Base-by-base conservation (phyloP, 306 rosid genomes). In the Trifolium pratense region DNA sequence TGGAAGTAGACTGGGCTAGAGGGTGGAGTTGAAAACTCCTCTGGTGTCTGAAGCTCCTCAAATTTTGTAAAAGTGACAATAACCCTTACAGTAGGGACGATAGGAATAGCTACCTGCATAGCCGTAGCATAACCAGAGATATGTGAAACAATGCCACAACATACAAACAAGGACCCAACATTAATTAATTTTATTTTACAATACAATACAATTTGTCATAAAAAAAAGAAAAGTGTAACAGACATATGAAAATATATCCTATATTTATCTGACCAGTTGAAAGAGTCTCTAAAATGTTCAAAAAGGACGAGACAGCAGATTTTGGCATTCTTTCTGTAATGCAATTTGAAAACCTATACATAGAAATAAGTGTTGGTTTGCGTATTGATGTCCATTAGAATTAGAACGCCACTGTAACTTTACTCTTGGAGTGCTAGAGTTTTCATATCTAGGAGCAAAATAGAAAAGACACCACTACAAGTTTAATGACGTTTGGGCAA, bases 21-120 rank as follows among this genome's bases (percentile, higher is more conserved):
- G 55, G 84, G 96, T 45, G 99, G 99, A 36, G 99, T 95, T 73
- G 97, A 87, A 83, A 95, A 95, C 75, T 95, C 99, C 91, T 95
- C 99, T 64, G 80, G 60, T 40, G 90, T 96, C 80, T 88, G 93
- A 83, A 91, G 97, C 84, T 95, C 99, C 87, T 95, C 97, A 73
- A 95, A 95, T 82, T 90, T 95, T 18, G 97, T 95, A 67, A 95
- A 95, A 17, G 99, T 95, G 59, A 95, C 83, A 42, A 95, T 86
- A 75, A 95, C 99, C 61, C 97, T 79, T 74, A 95, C 86, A 0
- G 97, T 95, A 39, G 99, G 99, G 76, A 95, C 97, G 46, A 95
- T 85, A 9, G 99, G 99, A 37, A 95, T 95, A 70, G 99, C 99
- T 74, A 95, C 89, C 99, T 95, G 88, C 60, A 77, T 42, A 42